Evolutionary conservation across 257 asterid genomes (phyloP).

Genomic region (Petrea volubilis): DNA sequence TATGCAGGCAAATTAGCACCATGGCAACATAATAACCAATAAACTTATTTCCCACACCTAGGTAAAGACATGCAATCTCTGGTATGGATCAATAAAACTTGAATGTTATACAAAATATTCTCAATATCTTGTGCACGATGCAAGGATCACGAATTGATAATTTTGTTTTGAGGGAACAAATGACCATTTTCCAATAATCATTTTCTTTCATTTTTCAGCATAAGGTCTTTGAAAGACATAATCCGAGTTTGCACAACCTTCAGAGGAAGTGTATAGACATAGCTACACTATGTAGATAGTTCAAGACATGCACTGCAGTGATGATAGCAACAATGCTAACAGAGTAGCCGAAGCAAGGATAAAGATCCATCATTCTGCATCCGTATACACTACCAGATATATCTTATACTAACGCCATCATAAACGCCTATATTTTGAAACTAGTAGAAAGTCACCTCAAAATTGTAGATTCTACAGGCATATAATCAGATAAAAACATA

Average conservation of each 20-base stretch:
- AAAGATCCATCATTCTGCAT: not conserved
- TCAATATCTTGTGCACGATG: not conserved
- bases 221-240: not conserved
- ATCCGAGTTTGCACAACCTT: not conserved
- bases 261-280: not conserved
- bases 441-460: not conserved
- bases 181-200: not conserved
- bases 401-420: not conserved
- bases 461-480: not conserved
- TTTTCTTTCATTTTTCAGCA: not conserved
- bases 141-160: not conserved
- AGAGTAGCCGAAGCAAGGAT: not conserved
- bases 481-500: not conserved
- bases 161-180: not conserved
- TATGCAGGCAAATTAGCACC: constrained; percentile 9
- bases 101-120: not conserved
- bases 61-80: not conserved
- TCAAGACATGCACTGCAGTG: not conserved
- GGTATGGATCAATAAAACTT: not conserved
- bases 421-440: not conserved
- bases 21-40: not conserved
- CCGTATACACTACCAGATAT: constrained; percentile 2
- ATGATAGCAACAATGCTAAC: not conserved
- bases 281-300: not conserved
- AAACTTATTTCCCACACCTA: not conserved